Percentiles rank a stretch among this genome's conserved stretches.
phyloP scores from a whole-genome alignment of 192 early-diverging fungal species.

The Pecoramyces ruminantium region DNA sequence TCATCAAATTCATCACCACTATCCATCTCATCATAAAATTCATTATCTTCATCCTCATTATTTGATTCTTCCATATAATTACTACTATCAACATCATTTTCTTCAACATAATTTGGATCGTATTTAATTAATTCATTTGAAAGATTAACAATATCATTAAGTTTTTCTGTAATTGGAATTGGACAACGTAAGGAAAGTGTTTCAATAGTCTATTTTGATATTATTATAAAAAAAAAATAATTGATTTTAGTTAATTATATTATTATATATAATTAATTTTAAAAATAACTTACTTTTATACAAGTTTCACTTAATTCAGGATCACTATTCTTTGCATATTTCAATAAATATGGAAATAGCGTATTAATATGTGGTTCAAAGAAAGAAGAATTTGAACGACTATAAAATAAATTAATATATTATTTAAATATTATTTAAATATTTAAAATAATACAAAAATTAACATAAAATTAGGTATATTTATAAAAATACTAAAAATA shows the following conservation, averaged over 20 bases:
- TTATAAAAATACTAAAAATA: too few species aligned
- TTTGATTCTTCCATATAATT: constrained; percentile 23
- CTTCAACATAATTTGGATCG: constrained; percentile 72
- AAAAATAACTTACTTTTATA: background rate
- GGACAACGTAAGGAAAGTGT: constrained; percentile 62
- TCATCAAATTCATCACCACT: constrained; percentile 41
- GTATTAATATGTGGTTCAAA: constrained; percentile 42
- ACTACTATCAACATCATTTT: constrained; percentile 49
- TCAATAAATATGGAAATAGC: background rate
- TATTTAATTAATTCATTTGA: constrained; percentile 52
- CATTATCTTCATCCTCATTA: constrained; percentile 33
- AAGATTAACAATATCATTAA: constrained; percentile 37
- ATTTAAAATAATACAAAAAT: too few species aligned
- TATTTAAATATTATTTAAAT: too few species aligned
- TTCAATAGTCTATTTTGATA: constrained; percentile 51
- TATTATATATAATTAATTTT: too few species aligned
- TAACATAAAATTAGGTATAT: too few species aligned
- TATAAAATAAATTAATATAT: too few species aligned
- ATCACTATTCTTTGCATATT: background rate
- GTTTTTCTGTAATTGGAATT: constrained; percentile 44
- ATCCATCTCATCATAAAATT: constrained; percentile 37
- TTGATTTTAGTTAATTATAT: too few species aligned
- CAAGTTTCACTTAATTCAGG: background rate
- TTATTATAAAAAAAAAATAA: too few species aligned
- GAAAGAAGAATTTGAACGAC: constrained; percentile 52